Evolutionary conservation across 2,329 filamentous ascomycete species (phyloP), one percentile per base, ranked within the genome.

Genomic region (Fusarium sp.): DNA sequence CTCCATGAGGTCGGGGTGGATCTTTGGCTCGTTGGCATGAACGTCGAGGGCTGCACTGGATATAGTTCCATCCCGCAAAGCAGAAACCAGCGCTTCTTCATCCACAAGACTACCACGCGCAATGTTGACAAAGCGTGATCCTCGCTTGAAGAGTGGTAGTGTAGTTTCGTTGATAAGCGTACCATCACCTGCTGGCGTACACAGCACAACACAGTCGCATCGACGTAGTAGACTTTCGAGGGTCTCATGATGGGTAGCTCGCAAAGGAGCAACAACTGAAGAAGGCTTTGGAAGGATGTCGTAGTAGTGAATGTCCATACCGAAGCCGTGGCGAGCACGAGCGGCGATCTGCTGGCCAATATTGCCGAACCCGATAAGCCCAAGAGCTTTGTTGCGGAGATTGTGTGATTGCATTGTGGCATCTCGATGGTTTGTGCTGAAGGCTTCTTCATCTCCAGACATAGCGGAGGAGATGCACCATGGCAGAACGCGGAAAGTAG

Each of bases 361-460:
- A 64, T 90, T 88, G 4, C 91, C 91, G 4, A 93, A 83, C 0
- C 92, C 92, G 27, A 94, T 85, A 28, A 93, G 84, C 0, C 90
- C 92, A 0, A 93, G 82, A 1, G 81, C 81, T 55, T 88, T 86
- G 14, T 84, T 83, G 20, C 87, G 85, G 2, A 90, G 89, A 77
- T 92, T 93, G 72, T 87, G 86, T 4, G 90, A 89, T 16, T 84
- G 82, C 7, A 83, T 82, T 0, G 89, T 88, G 3, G 89, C 87
- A 59, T 85, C 82, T 14, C 81, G 81, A 75, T 93, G 90, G 62
- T 90, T 89, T 65, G 86, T 80, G 23, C 78, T 77, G 76, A 92
- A 93, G 27, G 72, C 34, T 0, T 70, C 57, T 4, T 78, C 61
- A 14, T 80, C 71, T 0, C 76, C 68, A 0, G 82, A 74, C 5